Conservation (phyloP, 1,284 basidiomycete genomes). For the Apiotrichum mycotoxinovorans region DNA sequence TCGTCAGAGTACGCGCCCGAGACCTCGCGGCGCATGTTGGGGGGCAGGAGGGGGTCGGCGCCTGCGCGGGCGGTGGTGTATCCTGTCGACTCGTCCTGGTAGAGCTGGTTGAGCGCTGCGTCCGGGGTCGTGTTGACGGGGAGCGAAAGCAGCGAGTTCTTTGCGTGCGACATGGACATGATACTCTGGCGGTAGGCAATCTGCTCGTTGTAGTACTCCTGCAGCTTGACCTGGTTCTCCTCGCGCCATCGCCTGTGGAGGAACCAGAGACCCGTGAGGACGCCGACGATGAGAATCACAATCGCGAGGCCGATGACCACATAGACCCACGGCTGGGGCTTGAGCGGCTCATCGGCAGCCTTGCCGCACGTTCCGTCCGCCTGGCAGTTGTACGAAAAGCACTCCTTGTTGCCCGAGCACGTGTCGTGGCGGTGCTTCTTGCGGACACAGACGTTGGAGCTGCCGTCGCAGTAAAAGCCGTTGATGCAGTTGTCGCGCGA, state of each 20-base stretch:
- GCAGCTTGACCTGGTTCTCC: slow-evolving; percentile 69
- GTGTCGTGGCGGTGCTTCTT: slow-evolving; percentile 58
- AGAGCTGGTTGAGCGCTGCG: slow-evolving; percentile 26
- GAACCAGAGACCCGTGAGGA: slow-evolving; percentile 64
- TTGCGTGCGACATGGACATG: slow-evolving; percentile 49
- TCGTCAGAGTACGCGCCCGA: slow-evolving; percentile 27
- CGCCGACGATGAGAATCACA: slow-evolving; percentile 69
- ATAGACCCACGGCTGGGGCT: slow-evolving; percentile 68
- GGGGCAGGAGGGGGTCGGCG: slow-evolving; percentile 26
- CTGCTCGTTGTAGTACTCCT: slow-evolving; percentile 77
- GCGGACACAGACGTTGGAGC: slow-evolving; percentile 57
- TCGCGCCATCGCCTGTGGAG: slow-evolving; percentile 68
- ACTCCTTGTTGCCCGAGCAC: slow-evolving; percentile 80
- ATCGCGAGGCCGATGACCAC: slow-evolving; percentile 68
- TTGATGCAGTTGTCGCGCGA: slow-evolving; percentile 61
- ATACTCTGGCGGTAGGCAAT: slow-evolving; percentile 51
- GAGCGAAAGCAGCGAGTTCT: slow-evolving; percentile 42
- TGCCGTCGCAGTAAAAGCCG: slow-evolving; percentile 70
- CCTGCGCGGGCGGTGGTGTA: slow-evolving; percentile 17
- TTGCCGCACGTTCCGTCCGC: slow-evolving; percentile 59
- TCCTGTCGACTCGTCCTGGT: slow-evolving; percentile 21
- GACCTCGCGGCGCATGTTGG: slow-evolving; percentile 39
- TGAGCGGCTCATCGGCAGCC: slow-evolving; percentile 60
- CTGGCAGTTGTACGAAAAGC: slow-evolving; percentile 70
- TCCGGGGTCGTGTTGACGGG: slow-evolving; percentile 25